Evolutionary conservation across 176 grass and related monocot genomes (phyloP).

Genomic region (Hordeum marinum): DNA sequence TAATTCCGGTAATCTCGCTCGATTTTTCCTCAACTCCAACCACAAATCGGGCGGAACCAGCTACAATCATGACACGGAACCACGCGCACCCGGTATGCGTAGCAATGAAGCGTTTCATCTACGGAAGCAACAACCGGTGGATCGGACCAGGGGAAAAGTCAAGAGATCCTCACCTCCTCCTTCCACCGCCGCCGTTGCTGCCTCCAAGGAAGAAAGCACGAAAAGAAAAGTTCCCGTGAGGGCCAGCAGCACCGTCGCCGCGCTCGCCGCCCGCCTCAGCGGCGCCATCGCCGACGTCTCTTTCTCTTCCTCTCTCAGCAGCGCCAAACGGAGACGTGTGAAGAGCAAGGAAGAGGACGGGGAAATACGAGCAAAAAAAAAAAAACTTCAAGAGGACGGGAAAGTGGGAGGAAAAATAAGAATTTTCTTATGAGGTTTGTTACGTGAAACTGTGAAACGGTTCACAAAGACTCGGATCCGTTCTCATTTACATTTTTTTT

Average conservation of each 20-base stretch:
- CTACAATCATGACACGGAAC: too few species aligned
- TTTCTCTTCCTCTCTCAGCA: background rate
- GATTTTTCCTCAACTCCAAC: background rate
- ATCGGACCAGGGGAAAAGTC: background rate
- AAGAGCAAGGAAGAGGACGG: background rate
- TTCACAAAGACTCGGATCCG: too few species aligned
- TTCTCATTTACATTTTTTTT: too few species aligned
- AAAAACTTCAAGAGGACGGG: background rate
- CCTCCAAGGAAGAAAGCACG: background rate
- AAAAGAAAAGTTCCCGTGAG: background rate
- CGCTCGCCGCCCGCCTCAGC: background rate
- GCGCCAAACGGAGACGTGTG: background rate
- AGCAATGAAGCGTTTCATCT: background rate
- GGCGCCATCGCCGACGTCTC: background rate
- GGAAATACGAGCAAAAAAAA: background rate
- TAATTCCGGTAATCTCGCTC: background rate
- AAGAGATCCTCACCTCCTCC: constrained; percentile 20
- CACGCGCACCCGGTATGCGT: background rate
- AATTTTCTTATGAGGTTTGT: too few species aligned
- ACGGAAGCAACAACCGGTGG: background rate
- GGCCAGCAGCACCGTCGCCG: background rate
- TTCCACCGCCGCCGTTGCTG: background rate
- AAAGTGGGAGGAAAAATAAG: too few species aligned
- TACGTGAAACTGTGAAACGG: too few species aligned
- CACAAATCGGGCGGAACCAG: background rate